Evolutionary conservation across 352 stramenopile genomes (phyloP), one percentile per base, ranked within the genome.

Genomic region (Globisporangium megalacanthum): DNA sequence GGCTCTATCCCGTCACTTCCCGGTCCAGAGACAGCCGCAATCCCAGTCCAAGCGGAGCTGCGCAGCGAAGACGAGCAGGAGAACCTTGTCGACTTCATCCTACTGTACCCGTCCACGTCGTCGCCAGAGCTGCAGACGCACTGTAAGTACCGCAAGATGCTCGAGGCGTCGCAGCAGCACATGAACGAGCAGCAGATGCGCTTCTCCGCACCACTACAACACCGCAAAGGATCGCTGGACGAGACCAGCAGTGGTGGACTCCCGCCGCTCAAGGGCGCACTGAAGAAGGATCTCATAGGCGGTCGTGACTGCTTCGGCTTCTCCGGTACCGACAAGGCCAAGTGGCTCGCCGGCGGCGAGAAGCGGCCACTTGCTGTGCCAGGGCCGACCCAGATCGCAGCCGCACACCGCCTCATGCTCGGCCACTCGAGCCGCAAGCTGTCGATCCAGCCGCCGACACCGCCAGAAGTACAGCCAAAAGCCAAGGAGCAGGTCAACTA

Each of bases 391-490:
- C 84, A 94, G 55, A 58, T 88, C 11, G 84, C 84, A n/a, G 77
- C 78, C 7, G 84, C 82, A 39, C 79, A 91, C 52, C 79, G 84
- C 17, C 53, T 94, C 44, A 94, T 94, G 84, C 67, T 94, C 15
- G 84, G 84, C 8, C 81, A 94, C 49, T 92, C 84, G 29, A 94
- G 84, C 62, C 82, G 92, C 56, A 90, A 88, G 54, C 61, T 83
- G 15, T 86, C 77, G 22, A 78, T 92, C 54, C 89, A 88, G 33
- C 82, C 78, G 35, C 84, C 84, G 15, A 88, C 79, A 2, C 83
- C 82, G 1, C 79, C 78, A 6, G 79, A 89, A 39, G 65, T 68
- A 17, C 46, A 72, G 54, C 72, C 75, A 25, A 56, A 58, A 5
- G 67, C 60, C 0, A 69, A 81, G 33, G 77, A 88, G 48, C 76